Evolutionary conservation across 2,329 filamentous ascomycete species (phyloP).

Genomic region (Hypomyces rosellus): DNA sequence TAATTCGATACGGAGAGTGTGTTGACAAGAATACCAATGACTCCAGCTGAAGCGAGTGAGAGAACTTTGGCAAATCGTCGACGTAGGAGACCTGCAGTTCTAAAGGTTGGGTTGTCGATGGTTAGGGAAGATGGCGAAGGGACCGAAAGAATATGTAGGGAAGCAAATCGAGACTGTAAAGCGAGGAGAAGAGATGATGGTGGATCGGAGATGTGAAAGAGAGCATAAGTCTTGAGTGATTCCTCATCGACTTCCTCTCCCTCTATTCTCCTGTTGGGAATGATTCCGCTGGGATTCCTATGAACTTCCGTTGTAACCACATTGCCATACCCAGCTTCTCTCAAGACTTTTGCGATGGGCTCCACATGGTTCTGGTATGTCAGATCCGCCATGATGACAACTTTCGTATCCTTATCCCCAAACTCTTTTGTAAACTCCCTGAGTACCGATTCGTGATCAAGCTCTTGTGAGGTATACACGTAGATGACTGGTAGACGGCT

Average conservation of each 20-base stretch:
- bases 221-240: constrained; percentile 58
- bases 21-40: constrained; percentile 93
- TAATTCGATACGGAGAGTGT: constrained; percentile 91
- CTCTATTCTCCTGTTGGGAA: constrained; percentile 75
- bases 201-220: constrained; percentile 82
- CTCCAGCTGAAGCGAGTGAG: constrained; percentile 68
- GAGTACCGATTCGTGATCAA: constrained; percentile 55
- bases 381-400: constrained; percentile 83
- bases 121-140: constrained; percentile 44
- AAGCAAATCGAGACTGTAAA: constrained; percentile 72
- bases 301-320: constrained; percentile 65
- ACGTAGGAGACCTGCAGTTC: constrained; percentile 56
- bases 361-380: constrained; percentile 74
- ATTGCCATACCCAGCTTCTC: constrained; percentile 59
- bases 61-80: constrained; percentile 86
- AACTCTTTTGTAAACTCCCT: constrained; percentile 64
- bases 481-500: constrained; percentile 82
- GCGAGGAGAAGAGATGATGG: constrained; percentile 79
- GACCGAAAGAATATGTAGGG: constrained; percentile 72
- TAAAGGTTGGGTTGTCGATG: constrained; percentile 39
- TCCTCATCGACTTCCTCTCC: constrained; percentile 35
- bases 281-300: constrained; percentile 68
- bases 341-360: constrained; percentile 48
- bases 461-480: constrained; percentile 70
- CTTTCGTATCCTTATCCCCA: constrained; percentile 52